These are phyloP conservation scores for Panicum virgatum DNA, from an alignment of 202 grass and related monocot genomes.

Conservation along the genomic window DNA sequence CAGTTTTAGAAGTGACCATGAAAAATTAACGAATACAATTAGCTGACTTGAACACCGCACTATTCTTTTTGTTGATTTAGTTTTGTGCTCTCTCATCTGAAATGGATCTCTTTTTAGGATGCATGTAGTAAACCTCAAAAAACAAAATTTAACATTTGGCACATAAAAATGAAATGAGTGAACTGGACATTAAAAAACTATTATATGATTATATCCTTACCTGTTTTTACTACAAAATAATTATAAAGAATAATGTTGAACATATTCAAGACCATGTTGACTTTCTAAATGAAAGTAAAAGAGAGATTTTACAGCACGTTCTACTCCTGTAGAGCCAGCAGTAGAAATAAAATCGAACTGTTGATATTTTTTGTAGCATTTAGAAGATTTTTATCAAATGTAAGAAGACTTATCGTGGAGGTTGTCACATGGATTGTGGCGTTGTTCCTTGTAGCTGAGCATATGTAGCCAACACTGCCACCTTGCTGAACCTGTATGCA, in stretches of 20 bases:
- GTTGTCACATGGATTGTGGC: neutral
- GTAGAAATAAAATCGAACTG: neutral
- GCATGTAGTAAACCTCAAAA: neutral
- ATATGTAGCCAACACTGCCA: neutral
- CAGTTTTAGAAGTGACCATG: neutral
- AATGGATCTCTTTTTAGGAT: neutral
- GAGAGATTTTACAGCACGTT: neutral
- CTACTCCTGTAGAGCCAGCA: neutral
- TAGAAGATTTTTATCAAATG: neutral
- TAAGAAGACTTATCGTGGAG: neutral
- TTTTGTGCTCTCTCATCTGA: neutral
- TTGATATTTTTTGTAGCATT: neutral
- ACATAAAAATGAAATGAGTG: neutral
- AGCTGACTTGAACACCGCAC: neutral
- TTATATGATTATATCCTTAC: neutral
- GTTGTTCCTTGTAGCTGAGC: neutral
- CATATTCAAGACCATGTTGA: neutral
- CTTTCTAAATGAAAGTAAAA: neutral
- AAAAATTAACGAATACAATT: neutral
- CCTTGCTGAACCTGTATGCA: neutral
- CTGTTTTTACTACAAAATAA: neutral
- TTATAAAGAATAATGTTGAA: neutral
- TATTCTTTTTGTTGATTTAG: neutral
- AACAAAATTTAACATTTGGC: neutral
- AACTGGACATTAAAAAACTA: neutral